Conservation (phyloP, 805 yeast genomes). For the Torulaspora delbrueckii region DNA sequence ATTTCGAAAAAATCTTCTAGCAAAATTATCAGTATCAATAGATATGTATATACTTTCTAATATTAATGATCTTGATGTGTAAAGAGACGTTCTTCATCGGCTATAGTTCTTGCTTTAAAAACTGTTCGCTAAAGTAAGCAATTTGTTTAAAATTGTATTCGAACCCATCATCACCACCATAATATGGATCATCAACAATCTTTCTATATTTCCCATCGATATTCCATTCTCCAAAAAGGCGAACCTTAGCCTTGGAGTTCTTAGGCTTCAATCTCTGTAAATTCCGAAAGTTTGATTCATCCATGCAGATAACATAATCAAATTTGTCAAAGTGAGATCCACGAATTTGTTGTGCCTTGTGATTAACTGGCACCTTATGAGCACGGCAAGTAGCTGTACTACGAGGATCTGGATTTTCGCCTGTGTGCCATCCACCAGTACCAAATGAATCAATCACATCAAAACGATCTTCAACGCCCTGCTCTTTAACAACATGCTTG, state of each 20-base stretch:
- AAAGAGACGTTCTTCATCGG: background rate
- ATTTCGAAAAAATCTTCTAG: conserved; percentile 41
- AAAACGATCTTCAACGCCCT: conserved; percentile 42
- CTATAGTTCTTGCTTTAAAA: conserved; percentile 48
- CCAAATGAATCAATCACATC: conserved; percentile 78
- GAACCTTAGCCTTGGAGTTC: conserved; percentile 44
- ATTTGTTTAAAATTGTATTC: conserved; percentile 74
- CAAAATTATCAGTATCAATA: background rate
- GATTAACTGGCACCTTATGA: conserved; percentile 71
- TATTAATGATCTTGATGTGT: conserved; percentile 12
- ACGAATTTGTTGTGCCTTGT: conserved; percentile 65
- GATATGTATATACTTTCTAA: conserved; percentile 6
- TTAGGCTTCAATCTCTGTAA: conserved; percentile 51
- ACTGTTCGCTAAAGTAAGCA: conserved; percentile 66
- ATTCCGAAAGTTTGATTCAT: conserved; percentile 52
- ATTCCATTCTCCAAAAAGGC: conserved; percentile 78
- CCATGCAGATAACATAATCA: conserved; percentile 71
- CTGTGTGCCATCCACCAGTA: conserved; percentile 78
- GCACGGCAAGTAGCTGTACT: conserved; percentile 61
- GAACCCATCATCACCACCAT: conserved; percentile 82
- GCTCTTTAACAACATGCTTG: conserved; percentile 52
- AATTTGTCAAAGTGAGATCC: conserved; percentile 49
- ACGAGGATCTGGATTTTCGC: conserved; percentile 76
- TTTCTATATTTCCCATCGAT: conserved; percentile 45
- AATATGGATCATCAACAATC: conserved; percentile 86